These are phyloP conservation scores for Debaryomyces coudertii DNA, from an alignment of 1,139 yeast species.

Conservation along the genomic window DNA sequence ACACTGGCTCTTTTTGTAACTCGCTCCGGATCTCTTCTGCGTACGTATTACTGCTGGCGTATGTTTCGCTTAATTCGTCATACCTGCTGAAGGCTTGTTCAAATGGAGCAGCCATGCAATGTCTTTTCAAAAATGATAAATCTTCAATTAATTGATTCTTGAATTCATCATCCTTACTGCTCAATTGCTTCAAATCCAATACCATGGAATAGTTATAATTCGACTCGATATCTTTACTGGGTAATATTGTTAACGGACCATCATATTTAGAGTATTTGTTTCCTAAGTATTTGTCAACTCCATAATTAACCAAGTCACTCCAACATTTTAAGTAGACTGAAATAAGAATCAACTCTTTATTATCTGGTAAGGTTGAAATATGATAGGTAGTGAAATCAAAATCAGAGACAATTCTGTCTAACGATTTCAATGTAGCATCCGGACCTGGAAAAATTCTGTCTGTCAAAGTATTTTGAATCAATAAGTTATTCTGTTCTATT, in stretches of 20 bases:
- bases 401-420: constrained; percentile 90
- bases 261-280: constrained; percentile 40
- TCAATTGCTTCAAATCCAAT: constrained; percentile 58
- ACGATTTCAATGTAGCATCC: constrained; percentile 47
- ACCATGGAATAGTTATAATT: constrained; percentile 84
- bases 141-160: constrained; percentile 57
- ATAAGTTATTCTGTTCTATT: constrained; percentile 47
- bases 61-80: constrained; percentile 63
- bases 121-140: constrained; percentile 77
- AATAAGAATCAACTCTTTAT: constrained; percentile 63
- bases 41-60: constrained; percentile 51
- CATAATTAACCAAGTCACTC: constrained; percentile 70
- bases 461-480: constrained; percentile 45
- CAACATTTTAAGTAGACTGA: constrained; percentile 79
- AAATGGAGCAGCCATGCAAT: constrained; percentile 91
- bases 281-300: constrained; percentile 52
- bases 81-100: constrained; percentile 82
- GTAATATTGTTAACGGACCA: constrained; percentile 31
- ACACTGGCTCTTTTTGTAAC: constrained; percentile 57
- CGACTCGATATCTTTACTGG: constrained; percentile 52
- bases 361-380: constrained; percentile 74
- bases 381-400: constrained; percentile 96
- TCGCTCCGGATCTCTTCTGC: constrained; percentile 54
- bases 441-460: constrained; percentile 38
- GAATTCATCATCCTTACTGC: constrained; percentile 45